Conservation (phyloP, 164 flowering plant genomes). For the Vitis labrusca region DNA sequence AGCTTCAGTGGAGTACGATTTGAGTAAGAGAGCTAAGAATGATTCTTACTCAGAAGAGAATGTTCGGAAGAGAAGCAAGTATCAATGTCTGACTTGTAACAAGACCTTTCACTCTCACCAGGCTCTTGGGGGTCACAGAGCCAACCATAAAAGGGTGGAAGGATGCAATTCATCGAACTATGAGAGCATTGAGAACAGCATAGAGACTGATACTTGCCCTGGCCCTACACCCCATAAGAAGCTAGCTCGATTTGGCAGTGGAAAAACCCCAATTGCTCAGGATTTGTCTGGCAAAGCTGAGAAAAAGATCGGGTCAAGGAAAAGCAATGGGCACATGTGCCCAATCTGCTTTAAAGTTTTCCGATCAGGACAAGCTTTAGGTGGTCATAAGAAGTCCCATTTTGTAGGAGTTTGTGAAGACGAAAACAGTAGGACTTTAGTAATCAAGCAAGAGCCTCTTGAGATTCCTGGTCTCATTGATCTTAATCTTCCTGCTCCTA, state of each 20-base stretch:
- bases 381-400: conserved; percentile 80
- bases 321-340: conserved; percentile 53
- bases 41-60: conserved; percentile 6
- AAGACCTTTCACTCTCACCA: conserved; percentile 55
- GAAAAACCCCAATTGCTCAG: conserved; percentile 19
- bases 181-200: conserved; percentile 47
- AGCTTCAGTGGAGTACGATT: conserved; percentile 22
- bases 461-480: conserved; percentile 45
- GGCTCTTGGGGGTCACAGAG: conserved; percentile 64
- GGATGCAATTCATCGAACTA: conserved; percentile 30
- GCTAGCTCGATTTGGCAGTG: conserved; percentile 14
- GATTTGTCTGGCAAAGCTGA: conserved; percentile 15
- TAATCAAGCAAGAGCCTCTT: conserved; percentile 30
- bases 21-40: conserved; percentile 22
- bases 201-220: conserved; percentile 30
- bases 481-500: conserved; percentile 69
- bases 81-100: conserved; percentile 47
- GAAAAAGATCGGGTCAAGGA: conserved; percentile 32
- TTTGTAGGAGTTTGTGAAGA: conserved; percentile 34
- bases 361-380: conserved; percentile 72
- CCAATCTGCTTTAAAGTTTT: conserved; percentile 63
- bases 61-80: conserved; percentile 38
- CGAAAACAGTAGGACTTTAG: conserved; percentile 16
- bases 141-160: conserved; percentile 47
- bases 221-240: conserved; percentile 22